A percentile compares a stretch with the other conserved stretches of the same genome.
These are phyloP conservation scores for Mycosphaerella sp. DNA, from an alignment of 2,329 filamentous ascomycete genomes.

Conservation along the genomic window DNA sequence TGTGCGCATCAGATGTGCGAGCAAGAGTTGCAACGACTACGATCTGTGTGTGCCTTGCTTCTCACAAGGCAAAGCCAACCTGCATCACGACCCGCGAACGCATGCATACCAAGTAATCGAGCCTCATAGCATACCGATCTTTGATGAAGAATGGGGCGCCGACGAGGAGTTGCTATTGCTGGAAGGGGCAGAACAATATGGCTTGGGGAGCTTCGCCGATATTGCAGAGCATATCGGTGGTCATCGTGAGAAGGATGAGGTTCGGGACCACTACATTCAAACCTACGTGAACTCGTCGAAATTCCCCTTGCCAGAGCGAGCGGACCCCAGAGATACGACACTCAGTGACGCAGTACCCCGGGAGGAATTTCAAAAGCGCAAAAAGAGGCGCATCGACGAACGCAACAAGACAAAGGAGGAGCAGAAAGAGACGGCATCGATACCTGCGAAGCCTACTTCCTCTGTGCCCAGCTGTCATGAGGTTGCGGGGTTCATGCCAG, in stretches of 20 bases:
- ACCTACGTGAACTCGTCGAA: conserved; percentile 77
- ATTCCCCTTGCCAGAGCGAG: conserved; percentile 82
- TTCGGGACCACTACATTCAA: conserved; percentile 85
- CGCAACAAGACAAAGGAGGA: conserved; percentile 81
- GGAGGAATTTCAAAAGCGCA: conserved; percentile 86
- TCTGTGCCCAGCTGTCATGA: conserved; percentile 96
- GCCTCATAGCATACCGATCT: conserved; percentile 97
- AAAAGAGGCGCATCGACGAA: conserved; percentile 88
- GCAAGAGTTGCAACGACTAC: conserved; percentile 79
- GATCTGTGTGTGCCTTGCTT: conserved; percentile 97
- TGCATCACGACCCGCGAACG: conserved; percentile 76
- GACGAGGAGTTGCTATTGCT: conserved; percentile 92
- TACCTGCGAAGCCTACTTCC: conserved; percentile 83
- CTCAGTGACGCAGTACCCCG: conserved; percentile 75
- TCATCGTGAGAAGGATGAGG: conserved; percentile 89
- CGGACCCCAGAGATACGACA: conserved; percentile 72
- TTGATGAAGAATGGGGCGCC: conserved; percentile 89
- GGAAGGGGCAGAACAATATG: conserved; percentile 93
- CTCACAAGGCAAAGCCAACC: conserved; percentile 69
- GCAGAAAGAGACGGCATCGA: conserved; percentile 74
- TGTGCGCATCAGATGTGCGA: conserved; percentile 89
- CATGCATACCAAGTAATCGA: conserved; percentile 93
- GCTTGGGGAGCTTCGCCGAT: conserved; percentile 93
- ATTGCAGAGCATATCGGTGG: conserved; percentile 98
- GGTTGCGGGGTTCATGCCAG: conserved; percentile 98